Base-by-base conservation (phyloP, 75 land plant species). In the Picea sitchensis region DNA sequence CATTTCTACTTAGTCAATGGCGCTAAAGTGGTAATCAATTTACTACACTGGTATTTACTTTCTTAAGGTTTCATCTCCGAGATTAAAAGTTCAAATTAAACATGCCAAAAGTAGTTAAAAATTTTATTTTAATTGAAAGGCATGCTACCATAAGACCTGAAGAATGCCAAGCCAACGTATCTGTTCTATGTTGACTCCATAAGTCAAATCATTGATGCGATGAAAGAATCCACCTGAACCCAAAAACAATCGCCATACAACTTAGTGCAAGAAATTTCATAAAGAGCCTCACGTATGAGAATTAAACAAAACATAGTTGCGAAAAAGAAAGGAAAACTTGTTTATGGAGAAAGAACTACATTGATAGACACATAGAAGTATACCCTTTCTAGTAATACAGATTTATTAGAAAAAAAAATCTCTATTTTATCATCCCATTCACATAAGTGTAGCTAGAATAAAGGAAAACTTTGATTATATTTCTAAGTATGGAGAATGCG, bases 161-260 rank as follows among this genome's bases (percentile, higher is more conserved):
- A 92, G 88, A 79, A 92, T 86, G 32, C 94, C 94, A 67, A 87
- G 80, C 86, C 80, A 84, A 0, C 94, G 85, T 64, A 92, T 81
- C 17, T 54, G 75, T 64, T 84, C 82, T n/a, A 92, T 58, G 59
- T 92, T 86, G 79, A 92, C 88, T 78, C 94, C 94, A 83, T 73
- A 92, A 54, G 90, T 83, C 77, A 92, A 72, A 61, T 89, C 83
- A 73, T 82, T 82, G 58, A 84, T 20, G 23, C 90, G 87, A 83
- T 92, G 94, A 69, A 90, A 83, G 65, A 88, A 92, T 30, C 94
- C 94, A 78, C 94, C 94, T 92, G 87, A 68, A 74, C 54, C 21
- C 26, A 21, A 41, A 71, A 71, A 71, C 9, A 71, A 71, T 21
- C 21, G n/a, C 3, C 12, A 81, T 23, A 14, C 12, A 76, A 21